A percentile compares a stretch with the other conserved stretches of the same genome.
Evolutionary conservation across 441 rosid genomes (phyloP).

Genomic region (Bruguiera hainesii): DNA sequence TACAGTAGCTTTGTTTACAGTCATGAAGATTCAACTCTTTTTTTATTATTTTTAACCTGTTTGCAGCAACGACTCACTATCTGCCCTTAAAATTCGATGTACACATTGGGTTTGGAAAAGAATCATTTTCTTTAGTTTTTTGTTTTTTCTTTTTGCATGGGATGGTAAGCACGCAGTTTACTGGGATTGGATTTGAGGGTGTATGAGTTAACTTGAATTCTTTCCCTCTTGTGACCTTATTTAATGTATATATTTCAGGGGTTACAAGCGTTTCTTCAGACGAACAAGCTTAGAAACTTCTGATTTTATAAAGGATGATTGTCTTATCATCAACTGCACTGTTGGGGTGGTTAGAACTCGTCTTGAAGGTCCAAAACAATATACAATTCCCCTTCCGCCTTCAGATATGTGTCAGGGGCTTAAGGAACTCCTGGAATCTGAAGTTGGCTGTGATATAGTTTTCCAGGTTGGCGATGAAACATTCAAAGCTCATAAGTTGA

Average conservation of each 20-base stretch:
- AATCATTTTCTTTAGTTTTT: no score
- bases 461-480: constrained; percentile 74
- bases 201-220: not conserved
- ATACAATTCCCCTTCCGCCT: constrained; percentile 48
- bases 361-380: constrained; percentile 68
- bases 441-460: constrained; percentile 62
- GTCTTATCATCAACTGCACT: constrained; percentile 70
- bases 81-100: no score
- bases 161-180: no score
- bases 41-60: no score
- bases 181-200: not conserved
- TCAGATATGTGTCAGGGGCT: constrained; percentile 77
- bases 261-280: constrained; percentile 74
- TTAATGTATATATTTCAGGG: constrained; percentile 48
- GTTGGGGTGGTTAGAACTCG: constrained; percentile 81
- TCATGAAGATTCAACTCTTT: no score
- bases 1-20: no score
- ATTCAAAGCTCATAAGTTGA: constrained; percentile 66
- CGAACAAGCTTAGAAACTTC: constrained; percentile 61
- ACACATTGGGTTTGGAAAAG: no score
- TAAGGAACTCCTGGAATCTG: constrained; percentile 67
- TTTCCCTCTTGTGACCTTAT: constrained; percentile 4
- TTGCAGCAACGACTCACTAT: no score
- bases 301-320: constrained; percentile 70
- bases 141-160: no score